Base-by-base conservation (phyloP, 1,284 basidiomycete genomes). In the Sanghuangporus sanghuang region DNA sequence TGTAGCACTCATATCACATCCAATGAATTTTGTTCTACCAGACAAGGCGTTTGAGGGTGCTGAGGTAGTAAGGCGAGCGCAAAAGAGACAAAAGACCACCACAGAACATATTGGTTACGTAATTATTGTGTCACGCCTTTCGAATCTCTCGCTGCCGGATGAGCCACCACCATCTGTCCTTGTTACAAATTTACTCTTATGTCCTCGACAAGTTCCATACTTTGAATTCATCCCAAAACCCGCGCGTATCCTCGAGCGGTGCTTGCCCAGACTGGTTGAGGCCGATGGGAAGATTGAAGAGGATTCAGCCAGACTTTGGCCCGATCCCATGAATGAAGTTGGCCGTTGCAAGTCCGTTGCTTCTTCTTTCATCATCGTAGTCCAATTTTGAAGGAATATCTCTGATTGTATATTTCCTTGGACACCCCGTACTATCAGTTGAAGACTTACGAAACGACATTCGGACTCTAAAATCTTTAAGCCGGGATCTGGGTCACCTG, bases 1-100 rank as follows among this genome's bases (percentile, higher is more conserved):
- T 64, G 63, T 64, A 59, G 57, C 44, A 32, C 49, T 52, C 23
- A 32, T 32, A 32, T 32, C 27, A 32, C 27, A 32, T 32, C 27
- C 27, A 32, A 32, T 3, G 27, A 32, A 32, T 4, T 3, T 32
- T 32, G 3, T 32, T 32, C 27, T 32, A 32, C 27, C 27, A 32
- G 5, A 32, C 27, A 32, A 32, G 4, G 27, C 1, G 27, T 32
- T 32, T 32, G 27, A 32, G 27, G 42, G 3, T 5, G 18, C 7
- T 2, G 12, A 7, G 18, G 7, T 44, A 5, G 42, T 14, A 0
- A 44, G 12, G 42, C n/a, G 5, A 44, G 18, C 42, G 42, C n/a
- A 7, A 44, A 44, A n/a, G 40, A 11, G n/a, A 44, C 40, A 44
- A n/a, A n/a, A n/a, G n/a, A n/a, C n/a, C n/a, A n/a, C n/a, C n/a